Evolutionary conservation across 2,329 filamentous ascomycete species (phyloP), one percentile per base, ranked within the genome.

Genomic region (Diaporthe eres): DNA sequence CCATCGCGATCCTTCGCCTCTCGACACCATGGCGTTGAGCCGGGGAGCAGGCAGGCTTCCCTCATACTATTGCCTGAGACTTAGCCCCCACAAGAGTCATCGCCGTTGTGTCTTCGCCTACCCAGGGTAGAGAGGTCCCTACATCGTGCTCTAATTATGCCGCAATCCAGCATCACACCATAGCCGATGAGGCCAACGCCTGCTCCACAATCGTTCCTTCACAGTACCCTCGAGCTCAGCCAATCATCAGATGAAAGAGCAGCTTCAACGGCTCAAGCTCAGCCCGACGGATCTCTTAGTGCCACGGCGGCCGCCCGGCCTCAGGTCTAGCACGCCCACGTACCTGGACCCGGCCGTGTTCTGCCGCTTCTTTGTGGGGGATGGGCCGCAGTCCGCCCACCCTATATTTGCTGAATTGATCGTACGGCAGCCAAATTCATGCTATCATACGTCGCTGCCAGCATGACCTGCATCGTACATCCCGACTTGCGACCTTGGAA

Each of bases 221-320:
- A 39, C 34, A 47, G 42, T 44, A 12, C 25, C 34, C 63, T n/a
- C 42, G 12, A 15, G 22, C 28, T 37, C 51, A 44, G 49, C 76
- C 76, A 75, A 77, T 74, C 63, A 75, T 31, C 31, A 39, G 22
- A 25, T 37, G n/a, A 34, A 65, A 60, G 25, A 28, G 53, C 51
- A 47, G 44, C 49, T 65, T 49, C 55, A 65, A 63, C 37, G 68
- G 65, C 57, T 42, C 37, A 34, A 51, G 19, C 25, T 65, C 70
- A 74, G 76, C 76, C 72, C 70, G 76, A 74, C 57, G 74, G 74
- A 77, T 75, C 44, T 61, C 28, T 57, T 51, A 53, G 63, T 77
- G 65, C 51, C 58, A 44, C 57, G 57, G 74, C 76, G 76, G 76
- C 76, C 74, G 76, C 76, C 68, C 72, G 63, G 57, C 39, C 57